Percentiles rank a stretch among this genome's conserved stretches.
phyloP scores from a whole-genome alignment of 208 protist genomes.

The Herpetomonas muscarum region DNA sequence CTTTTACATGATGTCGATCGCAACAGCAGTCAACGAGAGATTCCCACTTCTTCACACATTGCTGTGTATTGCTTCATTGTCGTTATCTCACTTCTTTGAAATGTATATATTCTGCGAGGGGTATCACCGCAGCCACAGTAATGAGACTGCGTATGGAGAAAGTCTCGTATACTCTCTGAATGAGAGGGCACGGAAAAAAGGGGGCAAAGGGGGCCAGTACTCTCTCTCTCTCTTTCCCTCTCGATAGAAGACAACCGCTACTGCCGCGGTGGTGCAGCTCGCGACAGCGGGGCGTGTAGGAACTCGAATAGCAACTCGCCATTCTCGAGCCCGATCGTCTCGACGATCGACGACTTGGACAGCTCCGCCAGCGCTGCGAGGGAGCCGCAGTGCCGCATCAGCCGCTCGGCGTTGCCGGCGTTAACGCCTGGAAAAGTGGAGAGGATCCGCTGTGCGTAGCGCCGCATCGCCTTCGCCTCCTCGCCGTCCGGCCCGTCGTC shows the following conservation, averaged over 20 bases:
- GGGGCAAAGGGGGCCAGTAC: too few species aligned
- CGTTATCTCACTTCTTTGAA: neutral
- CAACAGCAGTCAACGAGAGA: neutral
- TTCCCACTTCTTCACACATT: neutral
- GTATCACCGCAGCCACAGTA: too few species aligned
- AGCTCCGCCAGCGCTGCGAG: constrained; percentile 73
- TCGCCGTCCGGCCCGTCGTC: constrained; percentile 24
- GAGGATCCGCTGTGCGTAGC: constrained; percentile 71
- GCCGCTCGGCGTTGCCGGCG: constrained; percentile 31
- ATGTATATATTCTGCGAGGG: too few species aligned
- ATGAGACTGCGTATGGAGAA: too few species aligned
- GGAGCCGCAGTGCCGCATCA: constrained; percentile 77
- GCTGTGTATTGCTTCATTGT: constrained; percentile 1
- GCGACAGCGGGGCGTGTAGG: constrained; percentile 49
- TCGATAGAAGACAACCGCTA: too few species aligned
- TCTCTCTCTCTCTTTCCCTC: neutral
- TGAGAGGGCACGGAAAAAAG: too few species aligned
- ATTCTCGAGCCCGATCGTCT: constrained; percentile 42
- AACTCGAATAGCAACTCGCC: constrained; percentile 52
- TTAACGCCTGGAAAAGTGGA: constrained; percentile 76
- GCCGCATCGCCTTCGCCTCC: constrained; percentile 27
- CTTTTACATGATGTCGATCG: neutral
- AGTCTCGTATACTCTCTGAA: too few species aligned
- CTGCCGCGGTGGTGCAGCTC: too few species aligned
- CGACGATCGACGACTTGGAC: constrained; percentile 41